These are phyloP conservation scores for Suillus plorans DNA, from an alignment of 768 basidiomycete genomes.

Conservation along the genomic window DNA sequence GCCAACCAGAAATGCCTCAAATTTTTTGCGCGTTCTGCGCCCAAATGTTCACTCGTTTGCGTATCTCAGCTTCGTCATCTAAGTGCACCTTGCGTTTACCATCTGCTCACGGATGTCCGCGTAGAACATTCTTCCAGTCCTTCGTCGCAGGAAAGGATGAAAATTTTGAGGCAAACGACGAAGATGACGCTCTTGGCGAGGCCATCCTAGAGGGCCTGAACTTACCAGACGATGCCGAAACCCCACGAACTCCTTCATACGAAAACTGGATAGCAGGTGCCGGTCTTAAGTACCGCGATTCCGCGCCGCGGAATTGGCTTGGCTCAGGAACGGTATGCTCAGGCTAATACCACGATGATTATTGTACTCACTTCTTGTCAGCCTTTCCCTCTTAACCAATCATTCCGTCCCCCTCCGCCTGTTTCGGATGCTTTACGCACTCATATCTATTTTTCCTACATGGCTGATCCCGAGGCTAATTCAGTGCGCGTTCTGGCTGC, in stretches of 20 bases:
- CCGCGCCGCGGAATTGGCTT: constrained; percentile 60
- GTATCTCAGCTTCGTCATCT: constrained; percentile 11
- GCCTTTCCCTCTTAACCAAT: constrained; percentile 86
- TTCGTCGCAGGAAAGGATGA: not conserved
- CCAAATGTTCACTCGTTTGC: constrained; percentile 25
- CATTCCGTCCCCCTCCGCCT: constrained; percentile 79
- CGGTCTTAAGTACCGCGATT: constrained; percentile 24
- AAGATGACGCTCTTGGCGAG: constrained; percentile 17
- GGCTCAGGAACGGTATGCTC: constrained; percentile 54
- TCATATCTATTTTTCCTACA: constrained; percentile 59
- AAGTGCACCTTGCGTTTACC: constrained; percentile 11
- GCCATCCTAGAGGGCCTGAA: constrained; percentile 16
- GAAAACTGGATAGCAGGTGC: constrained; percentile 16
- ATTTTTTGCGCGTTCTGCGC: constrained; percentile 15
- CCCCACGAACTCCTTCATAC: constrained; percentile 8
- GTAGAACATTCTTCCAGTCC: constrained; percentile 24
- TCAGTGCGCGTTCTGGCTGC: constrained; percentile 61
- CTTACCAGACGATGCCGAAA: constrained; percentile 15
- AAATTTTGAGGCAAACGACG: constrained; percentile 2
- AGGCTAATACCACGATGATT: constrained; percentile 11
- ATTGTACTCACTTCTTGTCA: constrained; percentile 26
- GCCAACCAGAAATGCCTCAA: constrained; percentile 9
- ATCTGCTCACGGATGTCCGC: constrained; percentile 7
- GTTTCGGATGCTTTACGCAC: constrained; percentile 61
- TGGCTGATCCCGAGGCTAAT: constrained; percentile 55